A percentile compares a stretch with the other conserved stretches of the same genome.
These are phyloP conservation scores for Tripidium arundinaceum DNA, from an alignment of 202 grass and related monocot species.

Conservation along the genomic window DNA sequence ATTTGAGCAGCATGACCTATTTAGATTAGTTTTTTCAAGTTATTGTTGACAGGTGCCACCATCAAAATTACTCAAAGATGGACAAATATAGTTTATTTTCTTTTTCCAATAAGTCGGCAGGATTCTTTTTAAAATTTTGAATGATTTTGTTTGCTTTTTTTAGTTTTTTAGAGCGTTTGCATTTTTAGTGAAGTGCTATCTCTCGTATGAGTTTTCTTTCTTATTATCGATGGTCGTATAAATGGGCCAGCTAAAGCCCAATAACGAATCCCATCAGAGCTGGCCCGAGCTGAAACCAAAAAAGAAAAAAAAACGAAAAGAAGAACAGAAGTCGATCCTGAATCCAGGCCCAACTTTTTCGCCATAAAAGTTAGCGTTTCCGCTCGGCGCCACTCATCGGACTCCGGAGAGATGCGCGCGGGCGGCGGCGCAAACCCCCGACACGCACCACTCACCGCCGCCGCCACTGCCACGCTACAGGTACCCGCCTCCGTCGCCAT, in stretches of 20 bases:
- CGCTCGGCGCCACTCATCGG: constrained; percentile 20
- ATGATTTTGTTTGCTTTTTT: too few relatives aligned
- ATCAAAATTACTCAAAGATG: background rate
- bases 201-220: background rate
- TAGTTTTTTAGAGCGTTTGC: too few relatives aligned
- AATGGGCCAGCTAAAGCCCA: background rate
- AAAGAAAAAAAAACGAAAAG: too few relatives aligned
- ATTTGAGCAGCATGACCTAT: constrained; percentile 3
- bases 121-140: too few relatives aligned
- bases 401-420: constrained; percentile 38
- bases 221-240: too few relatives aligned
- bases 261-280: background rate
- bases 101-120: too few relatives aligned
- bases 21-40: background rate
- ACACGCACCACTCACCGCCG: constrained; percentile 23
- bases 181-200: too few relatives aligned
- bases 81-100: background rate
- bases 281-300: background rate
- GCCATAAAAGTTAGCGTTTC: constrained; percentile 3
- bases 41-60: background rate
- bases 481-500: constrained; percentile 20
- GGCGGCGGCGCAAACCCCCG: constrained; percentile 36
- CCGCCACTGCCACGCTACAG: constrained; percentile 1
- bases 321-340: too few relatives aligned
- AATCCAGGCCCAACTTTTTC: background rate